Evolutionary conservation across 139 green algal genomes (phyloP).

Genomic region (Limnomonas spitsbergensis): DNA sequence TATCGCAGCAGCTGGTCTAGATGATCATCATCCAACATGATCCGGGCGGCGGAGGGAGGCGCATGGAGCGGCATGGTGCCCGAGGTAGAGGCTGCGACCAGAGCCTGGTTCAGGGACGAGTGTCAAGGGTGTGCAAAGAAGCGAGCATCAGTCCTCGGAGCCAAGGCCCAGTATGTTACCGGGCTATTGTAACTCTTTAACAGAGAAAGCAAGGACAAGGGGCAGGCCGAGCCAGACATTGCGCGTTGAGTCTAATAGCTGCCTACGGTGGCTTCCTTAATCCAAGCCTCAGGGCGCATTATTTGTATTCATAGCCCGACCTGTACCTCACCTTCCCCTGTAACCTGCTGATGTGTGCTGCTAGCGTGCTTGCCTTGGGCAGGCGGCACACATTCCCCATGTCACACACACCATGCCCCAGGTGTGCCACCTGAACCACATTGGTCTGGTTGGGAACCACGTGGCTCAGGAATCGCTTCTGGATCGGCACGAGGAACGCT

Average conservation of each 20-base stretch:
- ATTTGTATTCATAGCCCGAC: not conserved
- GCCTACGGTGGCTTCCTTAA: slow-evolving; percentile 26
- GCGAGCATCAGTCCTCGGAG: not conserved
- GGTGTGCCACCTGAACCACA: slow-evolving; percentile 23
- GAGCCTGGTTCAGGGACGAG: not conserved
- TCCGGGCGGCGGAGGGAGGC: not conserved
- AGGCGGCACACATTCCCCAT: slow-evolving; percentile 20
- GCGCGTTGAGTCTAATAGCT: not conserved
- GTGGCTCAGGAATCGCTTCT: slow-evolving; percentile 30
- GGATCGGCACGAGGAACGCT: slow-evolving; percentile 46
- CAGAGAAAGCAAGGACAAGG: not conserved
- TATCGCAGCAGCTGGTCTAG: slow-evolving; percentile 36
- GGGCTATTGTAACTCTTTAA: not conserved
- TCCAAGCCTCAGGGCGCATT: slow-evolving; percentile 10
- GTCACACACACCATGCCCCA: slow-evolving; percentile 42
- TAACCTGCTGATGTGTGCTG: slow-evolving; percentile 22
- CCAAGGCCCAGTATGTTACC: not conserved
- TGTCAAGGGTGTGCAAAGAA: not conserved
- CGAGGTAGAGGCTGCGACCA: not conserved
- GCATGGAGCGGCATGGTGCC: not conserved
- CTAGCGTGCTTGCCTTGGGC: not conserved
- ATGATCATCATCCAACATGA: not conserved
- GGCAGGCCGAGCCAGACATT: not conserved
- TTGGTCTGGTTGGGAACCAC: slow-evolving; percentile 31
- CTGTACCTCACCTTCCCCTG: not conserved